These are phyloP conservation scores for Diaporthe citri DNA, from an alignment of 2,329 filamentous ascomycete species.

Conservation along the genomic window DNA sequence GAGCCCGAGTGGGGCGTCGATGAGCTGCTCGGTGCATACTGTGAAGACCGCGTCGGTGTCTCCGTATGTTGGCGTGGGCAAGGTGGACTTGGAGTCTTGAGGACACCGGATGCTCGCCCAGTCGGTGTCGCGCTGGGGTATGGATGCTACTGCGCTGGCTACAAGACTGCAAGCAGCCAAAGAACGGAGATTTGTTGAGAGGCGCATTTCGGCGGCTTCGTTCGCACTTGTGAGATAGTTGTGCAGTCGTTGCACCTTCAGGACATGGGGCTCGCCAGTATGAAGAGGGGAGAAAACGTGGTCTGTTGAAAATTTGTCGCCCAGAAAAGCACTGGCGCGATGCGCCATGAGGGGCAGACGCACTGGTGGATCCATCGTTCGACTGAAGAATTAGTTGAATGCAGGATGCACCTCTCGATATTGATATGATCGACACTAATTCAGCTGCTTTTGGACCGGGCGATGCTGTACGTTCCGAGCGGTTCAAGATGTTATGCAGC, in stretches of 20 bases:
- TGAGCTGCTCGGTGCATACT: slow-evolving; percentile 44
- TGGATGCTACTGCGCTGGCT: neutral
- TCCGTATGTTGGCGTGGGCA: slow-evolving; percentile 44
- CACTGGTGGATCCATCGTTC: neutral
- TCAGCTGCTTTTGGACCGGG: neutral
- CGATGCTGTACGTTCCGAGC: neutral
- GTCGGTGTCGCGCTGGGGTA: slow-evolving; percentile 1
- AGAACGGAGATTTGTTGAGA: neutral
- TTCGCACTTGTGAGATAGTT: neutral
- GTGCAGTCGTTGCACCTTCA: neutral
- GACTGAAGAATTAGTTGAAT: neutral
- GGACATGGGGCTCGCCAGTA: neutral
- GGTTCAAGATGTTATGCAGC: neutral
- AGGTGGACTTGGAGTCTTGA: slow-evolving; percentile 24
- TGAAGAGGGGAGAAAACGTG: neutral
- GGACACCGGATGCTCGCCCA: slow-evolving; percentile 41
- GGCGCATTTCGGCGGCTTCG: neutral
- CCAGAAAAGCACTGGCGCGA: neutral
- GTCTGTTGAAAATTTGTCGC: neutral
- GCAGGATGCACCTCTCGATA: neutral
- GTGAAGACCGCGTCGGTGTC: slow-evolving; percentile 43
- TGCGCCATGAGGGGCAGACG: neutral
- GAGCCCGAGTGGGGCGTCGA: slow-evolving; percentile 40
- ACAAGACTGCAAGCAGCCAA: neutral
- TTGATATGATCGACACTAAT: neutral